Evolutionary conservation across 2,329 filamentous ascomycete genomes (phyloP).

Genomic region (Magnaporthiopsis poae): DNA sequence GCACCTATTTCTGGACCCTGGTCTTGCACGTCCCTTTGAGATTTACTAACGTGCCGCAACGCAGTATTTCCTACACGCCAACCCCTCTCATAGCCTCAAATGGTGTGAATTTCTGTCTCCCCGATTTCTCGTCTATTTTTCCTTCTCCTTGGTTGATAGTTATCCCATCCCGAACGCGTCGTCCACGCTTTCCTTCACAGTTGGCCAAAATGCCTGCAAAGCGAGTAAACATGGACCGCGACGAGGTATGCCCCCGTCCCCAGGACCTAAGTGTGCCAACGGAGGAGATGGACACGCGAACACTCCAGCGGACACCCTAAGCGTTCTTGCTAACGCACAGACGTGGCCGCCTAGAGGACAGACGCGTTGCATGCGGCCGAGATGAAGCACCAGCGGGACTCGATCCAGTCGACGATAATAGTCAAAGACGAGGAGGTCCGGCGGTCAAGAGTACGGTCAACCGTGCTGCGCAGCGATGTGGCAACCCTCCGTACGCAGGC

Average conservation of each 20-base stretch:
- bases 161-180: background rate
- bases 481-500: slow-evolving; percentile 57
- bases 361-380: slow-evolving; percentile 50
- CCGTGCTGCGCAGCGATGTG: slow-evolving; percentile 23
- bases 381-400: slow-evolving; percentile 55
- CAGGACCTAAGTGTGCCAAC: background rate
- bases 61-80: background rate
- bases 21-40: background rate
- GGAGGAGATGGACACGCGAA: background rate
- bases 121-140: background rate
- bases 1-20: too few species aligned
- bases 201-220: slow-evolving; percentile 4
- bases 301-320: background rate
- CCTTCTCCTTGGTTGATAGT: background rate
- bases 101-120: background rate
- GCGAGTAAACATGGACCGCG: slow-evolving; percentile 25
- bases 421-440: slow-evolving; percentile 67
- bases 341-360: slow-evolving; percentile 26
- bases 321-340: background rate
- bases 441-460: slow-evolving; percentile 51
- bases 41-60: background rate
- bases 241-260: slow-evolving; percentile 23
- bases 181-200: background rate
- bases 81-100: background rate
- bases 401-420: slow-evolving; percentile 57